phyloP scores from a whole-genome alignment of 805 yeast species.

The Wickerhamomyces hampshirensis region DNA sequence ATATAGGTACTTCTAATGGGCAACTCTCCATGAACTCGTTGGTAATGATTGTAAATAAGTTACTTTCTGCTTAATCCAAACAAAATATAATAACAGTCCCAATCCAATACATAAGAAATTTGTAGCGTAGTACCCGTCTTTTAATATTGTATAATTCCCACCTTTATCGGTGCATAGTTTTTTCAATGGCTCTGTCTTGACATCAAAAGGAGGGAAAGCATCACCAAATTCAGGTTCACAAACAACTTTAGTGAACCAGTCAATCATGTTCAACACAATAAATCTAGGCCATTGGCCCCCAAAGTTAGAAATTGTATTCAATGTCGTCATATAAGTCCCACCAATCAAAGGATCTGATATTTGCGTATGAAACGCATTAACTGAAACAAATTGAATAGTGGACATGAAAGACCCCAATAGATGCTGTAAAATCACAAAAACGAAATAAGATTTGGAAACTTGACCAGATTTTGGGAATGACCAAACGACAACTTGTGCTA shows the following conservation, averaged over 20 bases:
- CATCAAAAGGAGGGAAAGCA: constrained; percentile 1
- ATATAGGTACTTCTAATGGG: no score
- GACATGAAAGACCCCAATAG: constrained; percentile 86
- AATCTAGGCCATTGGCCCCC: constrained; percentile 98
- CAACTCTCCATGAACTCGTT: constrained; percentile 65
- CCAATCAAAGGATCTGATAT: constrained; percentile 96
- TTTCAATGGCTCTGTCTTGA: constrained; percentile 35
- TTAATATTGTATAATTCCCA: constrained; percentile 49
- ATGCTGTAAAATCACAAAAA: constrained; percentile 77
- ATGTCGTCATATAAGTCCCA: constrained; percentile 96
- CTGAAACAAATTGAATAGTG: constrained; percentile 91
- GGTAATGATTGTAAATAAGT: constrained; percentile 67
- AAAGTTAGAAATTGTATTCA: constrained; percentile 85
- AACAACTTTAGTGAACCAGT: constrained; percentile 61
- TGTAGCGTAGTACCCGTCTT: constrained; percentile 84
- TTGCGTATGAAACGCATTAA: constrained; percentile 91
- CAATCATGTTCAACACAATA: constrained; percentile 76
- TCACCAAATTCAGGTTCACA: constrained; percentile 42
- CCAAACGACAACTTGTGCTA: constrained; percentile 71
- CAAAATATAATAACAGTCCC: constrained; percentile 61
- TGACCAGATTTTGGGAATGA: constrained; percentile 56
- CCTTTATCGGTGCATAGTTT: constrained; percentile 45
- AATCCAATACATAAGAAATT: constrained; percentile 64
- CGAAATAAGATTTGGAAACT: constrained; percentile 51
- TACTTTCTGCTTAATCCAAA: constrained; percentile 62